Percentiles rank a stretch among this genome's conserved stretches.
Conservation (phyloP, 192 early-diverging fungal species). For the Coemansia sp. region DNA sequence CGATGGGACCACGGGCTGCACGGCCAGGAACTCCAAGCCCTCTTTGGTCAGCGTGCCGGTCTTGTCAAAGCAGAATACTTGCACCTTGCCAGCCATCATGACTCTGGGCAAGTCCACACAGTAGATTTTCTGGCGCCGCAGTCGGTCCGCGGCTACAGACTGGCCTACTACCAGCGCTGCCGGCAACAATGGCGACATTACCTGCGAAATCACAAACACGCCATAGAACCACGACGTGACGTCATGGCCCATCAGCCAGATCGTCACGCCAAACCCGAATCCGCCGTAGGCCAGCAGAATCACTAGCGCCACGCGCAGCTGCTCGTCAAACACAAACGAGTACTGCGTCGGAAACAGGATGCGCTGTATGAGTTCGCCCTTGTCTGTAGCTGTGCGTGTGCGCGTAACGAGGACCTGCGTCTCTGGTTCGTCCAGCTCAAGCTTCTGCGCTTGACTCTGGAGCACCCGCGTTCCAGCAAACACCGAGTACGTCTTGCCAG, state of each 20-base stretch:
- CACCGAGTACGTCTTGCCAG: conserved; percentile 62
- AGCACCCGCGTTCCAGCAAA: conserved; percentile 70
- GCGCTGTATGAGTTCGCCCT: conserved; percentile 60
- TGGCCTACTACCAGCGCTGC: conserved; percentile 63
- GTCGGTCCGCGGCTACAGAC: conserved; percentile 56
- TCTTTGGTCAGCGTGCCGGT: conserved; percentile 68
- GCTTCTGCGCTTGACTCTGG: conserved; percentile 47
- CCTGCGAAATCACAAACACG: conserved; percentile 61
- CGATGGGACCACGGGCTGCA: conserved; percentile 73
- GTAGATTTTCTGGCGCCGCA: conserved; percentile 57
- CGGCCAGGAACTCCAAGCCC: conserved; percentile 57
- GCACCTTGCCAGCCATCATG: conserved; percentile 63
- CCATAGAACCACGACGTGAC: conserved; percentile 62
- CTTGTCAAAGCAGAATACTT: conserved; percentile 66
- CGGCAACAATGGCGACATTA: conserved; percentile 60
- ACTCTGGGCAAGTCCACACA: conserved; percentile 63
- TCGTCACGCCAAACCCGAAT: conserved; percentile 50
- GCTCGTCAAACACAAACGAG: conserved; percentile 65
- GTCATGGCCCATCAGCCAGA: conserved; percentile 64
- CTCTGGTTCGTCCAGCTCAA: conserved; percentile 26
- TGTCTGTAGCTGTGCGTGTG: conserved; percentile 64
- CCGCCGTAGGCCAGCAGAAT: conserved; percentile 58
- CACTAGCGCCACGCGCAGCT: conserved; percentile 60
- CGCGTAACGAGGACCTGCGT: conserved; percentile 62
- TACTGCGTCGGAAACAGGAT: conserved; percentile 63